These are phyloP conservation scores for Moniliophthora roreri DNA, from an alignment of 1,284 basidiomycete genomes.

Conservation along the genomic window DNA sequence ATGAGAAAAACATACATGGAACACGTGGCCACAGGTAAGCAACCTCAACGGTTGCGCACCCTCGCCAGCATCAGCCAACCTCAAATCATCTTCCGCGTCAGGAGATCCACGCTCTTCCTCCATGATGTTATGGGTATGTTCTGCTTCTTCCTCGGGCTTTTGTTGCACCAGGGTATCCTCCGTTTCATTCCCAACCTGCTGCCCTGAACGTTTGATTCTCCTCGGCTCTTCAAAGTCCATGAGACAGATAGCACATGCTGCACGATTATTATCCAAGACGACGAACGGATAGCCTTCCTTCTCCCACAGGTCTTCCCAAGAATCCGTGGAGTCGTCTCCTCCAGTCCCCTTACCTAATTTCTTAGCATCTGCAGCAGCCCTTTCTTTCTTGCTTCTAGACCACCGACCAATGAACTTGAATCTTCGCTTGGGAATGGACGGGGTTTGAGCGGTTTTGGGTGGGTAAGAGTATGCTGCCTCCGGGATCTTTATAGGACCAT, in stretches of 20 bases:
- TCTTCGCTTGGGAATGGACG: slow-evolving; percentile 34
- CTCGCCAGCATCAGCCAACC: slow-evolving; percentile 67
- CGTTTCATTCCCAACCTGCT: slow-evolving; percentile 9
- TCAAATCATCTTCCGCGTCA: slow-evolving; percentile 28
- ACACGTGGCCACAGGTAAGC: slow-evolving; percentile 75
- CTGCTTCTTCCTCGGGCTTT: slow-evolving; percentile 27
- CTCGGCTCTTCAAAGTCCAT: slow-evolving; percentile 80
- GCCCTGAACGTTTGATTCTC: slow-evolving; percentile 10
- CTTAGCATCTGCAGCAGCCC: slow-evolving; percentile 19
- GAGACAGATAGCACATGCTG: slow-evolving; percentile 79
- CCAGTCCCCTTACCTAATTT: slow-evolving; percentile 27
- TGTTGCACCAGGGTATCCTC: slow-evolving; percentile 7
- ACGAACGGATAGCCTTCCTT: slow-evolving; percentile 50
- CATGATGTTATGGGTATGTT: slow-evolving; percentile 26
- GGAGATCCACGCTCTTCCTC: slow-evolving; percentile 35
- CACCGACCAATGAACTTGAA: slow-evolving; percentile 50
- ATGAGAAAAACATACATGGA: slow-evolving; percentile 59
- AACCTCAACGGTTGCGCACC: slow-evolving; percentile 73
- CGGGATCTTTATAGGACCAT: slow-evolving; percentile 38
- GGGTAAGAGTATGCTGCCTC: slow-evolving; percentile 56
- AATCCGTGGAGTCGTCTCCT: slow-evolving; percentile 35
- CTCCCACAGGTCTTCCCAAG: slow-evolving; percentile 56
- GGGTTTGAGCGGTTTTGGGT: slow-evolving; percentile 38
- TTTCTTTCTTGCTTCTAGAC: slow-evolving; percentile 25
- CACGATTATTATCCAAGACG: slow-evolving; percentile 73